Evolutionary conservation across 768 basidiomycete genomes (phyloP), one percentile per base, ranked within the genome.

Genomic region (Suillus bovinus): DNA sequence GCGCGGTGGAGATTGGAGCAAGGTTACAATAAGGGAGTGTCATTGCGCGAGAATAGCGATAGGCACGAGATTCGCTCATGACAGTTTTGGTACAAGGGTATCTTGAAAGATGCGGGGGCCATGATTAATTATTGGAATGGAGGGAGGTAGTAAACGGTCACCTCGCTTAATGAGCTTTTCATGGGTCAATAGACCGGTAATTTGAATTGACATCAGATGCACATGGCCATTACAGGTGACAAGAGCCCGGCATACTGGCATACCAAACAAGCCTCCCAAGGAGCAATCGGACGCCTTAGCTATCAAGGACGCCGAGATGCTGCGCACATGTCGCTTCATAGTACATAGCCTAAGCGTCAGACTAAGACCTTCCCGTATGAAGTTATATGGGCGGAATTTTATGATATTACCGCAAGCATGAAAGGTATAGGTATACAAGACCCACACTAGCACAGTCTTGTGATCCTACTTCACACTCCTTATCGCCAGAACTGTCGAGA

Each of bases 341-440:
- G n/a, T n/a, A n/a, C n/a, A n/a, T n/a, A n/a, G n/a, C n/a, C n/a
- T n/a, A n/a, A n/a, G n/a, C n/a, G n/a, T n/a, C n/a, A n/a, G n/a
- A n/a, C n/a, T n/a, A n/a, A n/a, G n/a, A n/a, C n/a, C n/a, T n/a
- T n/a, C n/a, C n/a, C n/a, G n/a, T n/a, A n/a, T n/a, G 77, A 74
- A 64, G 82, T 82, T 8, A 75, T 77, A 50, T 83, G 79, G 79
- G 69, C 85, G 56, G 82, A 84, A 61, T 82, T 79, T 63, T 22
- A n/a, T 41, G 7, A 20, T n/a, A 22, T 44, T 44, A 10, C 80
- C 42, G 38, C 64, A 0, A 27, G 20, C 16, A 53, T 56, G 59
- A 60, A 60, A 36, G 5, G 5, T 34, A 59, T 33, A n/a, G n/a
- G n/a, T n/a, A n/a, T n/a, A n/a, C n/a, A 76, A 64, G 81, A 84